Conservation (phyloP, 176 grass and related monocot genomes). For the Oryza coarctata region DNA sequence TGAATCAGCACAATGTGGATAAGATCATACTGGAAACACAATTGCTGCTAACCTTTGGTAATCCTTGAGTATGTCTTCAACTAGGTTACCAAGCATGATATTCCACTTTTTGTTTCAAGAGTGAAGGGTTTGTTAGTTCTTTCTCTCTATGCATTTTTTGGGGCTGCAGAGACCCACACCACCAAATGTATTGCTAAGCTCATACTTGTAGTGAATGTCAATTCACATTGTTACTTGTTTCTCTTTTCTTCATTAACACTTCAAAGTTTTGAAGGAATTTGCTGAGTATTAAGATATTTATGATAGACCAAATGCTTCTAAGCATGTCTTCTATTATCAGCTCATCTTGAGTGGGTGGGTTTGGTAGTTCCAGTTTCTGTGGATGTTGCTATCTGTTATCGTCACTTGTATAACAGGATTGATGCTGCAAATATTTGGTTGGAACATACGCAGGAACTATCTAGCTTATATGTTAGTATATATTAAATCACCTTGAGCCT, state of each 20-base stretch:
- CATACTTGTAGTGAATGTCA: background rate
- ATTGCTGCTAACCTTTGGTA: background rate
- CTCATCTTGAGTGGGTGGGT: background rate
- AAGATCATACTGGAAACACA: background rate
- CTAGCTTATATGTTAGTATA: background rate
- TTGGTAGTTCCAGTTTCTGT: background rate
- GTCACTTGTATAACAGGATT: background rate
- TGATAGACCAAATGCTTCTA: background rate
- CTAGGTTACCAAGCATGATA: background rate
- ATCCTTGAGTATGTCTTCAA: too few species aligned
- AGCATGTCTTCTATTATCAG: background rate
- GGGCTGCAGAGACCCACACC: background rate
- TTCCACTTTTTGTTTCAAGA: background rate
- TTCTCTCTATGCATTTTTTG: background rate
- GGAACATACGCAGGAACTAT: background rate
- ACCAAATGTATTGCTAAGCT: background rate
- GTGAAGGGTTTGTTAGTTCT: background rate
- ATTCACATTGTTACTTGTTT: background rate
- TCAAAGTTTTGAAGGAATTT: background rate
- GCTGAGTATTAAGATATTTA: background rate
- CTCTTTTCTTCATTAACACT: background rate
- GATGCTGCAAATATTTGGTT: background rate
- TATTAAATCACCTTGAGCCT: slow-evolving; percentile 1
- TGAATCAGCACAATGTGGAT: background rate
- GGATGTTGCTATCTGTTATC: background rate